Conservation (phyloP, 2,329 filamentous ascomycete species). For the Dryadomyces quercivorus region DNA sequence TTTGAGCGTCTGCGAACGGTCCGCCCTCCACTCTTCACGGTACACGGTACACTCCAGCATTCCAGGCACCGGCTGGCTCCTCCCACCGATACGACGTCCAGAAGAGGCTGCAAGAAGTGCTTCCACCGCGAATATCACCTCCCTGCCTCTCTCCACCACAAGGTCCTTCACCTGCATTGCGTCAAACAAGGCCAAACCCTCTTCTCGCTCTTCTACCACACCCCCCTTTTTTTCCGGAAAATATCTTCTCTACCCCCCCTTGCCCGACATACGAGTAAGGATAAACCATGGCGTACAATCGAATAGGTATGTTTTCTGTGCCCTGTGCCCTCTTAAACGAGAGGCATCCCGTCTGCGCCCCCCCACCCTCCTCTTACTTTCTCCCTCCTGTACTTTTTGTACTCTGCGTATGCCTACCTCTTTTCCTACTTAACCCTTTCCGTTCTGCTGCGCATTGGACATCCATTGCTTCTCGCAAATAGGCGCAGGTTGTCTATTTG, state of each 20-base stretch:
- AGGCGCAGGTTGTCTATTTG: not conserved
- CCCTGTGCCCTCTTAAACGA: not conserved
- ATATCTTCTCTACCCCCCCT: not conserved
- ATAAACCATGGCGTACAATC: conserved; percentile 57
- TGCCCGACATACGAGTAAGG: not conserved
- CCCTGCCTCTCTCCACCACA: not conserved
- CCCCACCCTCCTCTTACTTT: not conserved
- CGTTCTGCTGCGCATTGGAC: not conserved
- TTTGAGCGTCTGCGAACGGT: too few species aligned
- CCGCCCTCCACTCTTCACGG: too few species aligned
- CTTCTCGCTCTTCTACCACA: not conserved
- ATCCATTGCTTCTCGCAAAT: not conserved
- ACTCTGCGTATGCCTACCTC: not conserved
- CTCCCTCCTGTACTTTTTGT: not conserved
- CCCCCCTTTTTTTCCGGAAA: not conserved
- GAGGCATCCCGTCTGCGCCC: not conserved
- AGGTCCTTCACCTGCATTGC: not conserved
- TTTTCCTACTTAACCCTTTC: not conserved
- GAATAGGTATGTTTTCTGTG: conserved; percentile 47
- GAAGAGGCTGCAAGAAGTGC: not conserved
- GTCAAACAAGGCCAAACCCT: not conserved
- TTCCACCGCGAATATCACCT: not conserved
- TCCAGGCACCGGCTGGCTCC: not conserved
- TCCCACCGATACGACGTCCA: not conserved
- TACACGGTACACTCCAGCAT: too few species aligned